These are phyloP conservation scores for Cordyceps fumosorosea DNA, from an alignment of 2,329 filamentous ascomycete species.

Conservation along the genomic window DNA sequence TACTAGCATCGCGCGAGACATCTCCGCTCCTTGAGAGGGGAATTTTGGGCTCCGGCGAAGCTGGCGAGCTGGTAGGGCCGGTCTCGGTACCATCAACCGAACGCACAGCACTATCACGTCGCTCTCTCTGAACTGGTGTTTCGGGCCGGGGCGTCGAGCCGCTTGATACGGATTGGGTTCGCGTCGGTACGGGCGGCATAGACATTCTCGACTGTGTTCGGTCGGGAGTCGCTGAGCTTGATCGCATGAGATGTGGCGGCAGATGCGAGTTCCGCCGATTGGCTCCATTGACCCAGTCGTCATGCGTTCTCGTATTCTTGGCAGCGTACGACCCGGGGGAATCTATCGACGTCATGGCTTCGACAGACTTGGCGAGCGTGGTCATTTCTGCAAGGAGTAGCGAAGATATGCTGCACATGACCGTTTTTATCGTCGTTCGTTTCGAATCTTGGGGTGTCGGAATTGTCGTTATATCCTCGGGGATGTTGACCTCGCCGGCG, in stretches of 20 bases:
- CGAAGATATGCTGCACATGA: conserved; percentile 73
- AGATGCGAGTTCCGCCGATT: conserved; percentile 50
- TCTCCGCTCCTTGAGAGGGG: conserved; percentile 35
- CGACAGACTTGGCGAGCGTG: conserved; percentile 63
- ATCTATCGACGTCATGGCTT: conserved; percentile 68
- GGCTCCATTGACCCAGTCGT: conserved; percentile 29
- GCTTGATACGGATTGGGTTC: conserved; percentile 34
- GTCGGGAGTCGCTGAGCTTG: conserved; percentile 51
- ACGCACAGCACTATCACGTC: conserved; percentile 39
- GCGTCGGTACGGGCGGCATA: conserved; percentile 62
- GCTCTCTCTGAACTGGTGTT: conserved; percentile 44
- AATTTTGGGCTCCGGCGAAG: conserved; percentile 36
- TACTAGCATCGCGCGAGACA: conserved; percentile 42
- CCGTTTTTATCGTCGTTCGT: conserved; percentile 72
- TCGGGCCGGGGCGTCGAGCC: conserved; percentile 38
- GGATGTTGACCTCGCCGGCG: conserved; percentile 45
- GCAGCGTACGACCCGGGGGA: conserved; percentile 57
- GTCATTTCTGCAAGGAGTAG: conserved; percentile 70
- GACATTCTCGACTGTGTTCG: conserved; percentile 68
- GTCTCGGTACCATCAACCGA: conserved; percentile 42
- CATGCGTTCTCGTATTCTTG: conserved; percentile 37
- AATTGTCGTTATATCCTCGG: conserved; percentile 64
- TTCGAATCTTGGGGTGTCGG: conserved; percentile 63
- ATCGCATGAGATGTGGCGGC: conserved; percentile 37
- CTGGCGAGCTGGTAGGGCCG: conserved; percentile 26